A percentile compares a stretch with the other conserved stretches of the same genome.
Evolutionary conservation across 1,284 basidiomycete genomes (phyloP).

Genomic region (Pseudozyma thailandica): DNA sequence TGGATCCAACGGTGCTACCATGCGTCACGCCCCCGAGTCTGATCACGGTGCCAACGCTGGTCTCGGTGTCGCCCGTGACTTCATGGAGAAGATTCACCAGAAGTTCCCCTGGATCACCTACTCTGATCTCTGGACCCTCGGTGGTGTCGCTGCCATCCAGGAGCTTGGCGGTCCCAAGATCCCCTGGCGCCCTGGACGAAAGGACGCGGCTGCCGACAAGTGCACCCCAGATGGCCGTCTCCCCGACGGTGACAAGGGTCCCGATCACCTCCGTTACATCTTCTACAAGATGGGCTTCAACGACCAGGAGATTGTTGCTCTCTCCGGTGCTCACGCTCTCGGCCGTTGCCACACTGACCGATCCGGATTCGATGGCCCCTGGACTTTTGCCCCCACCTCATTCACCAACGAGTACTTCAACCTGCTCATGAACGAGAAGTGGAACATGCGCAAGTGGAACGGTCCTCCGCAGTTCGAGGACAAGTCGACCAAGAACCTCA

Average conservation of each 20-base stretch:
- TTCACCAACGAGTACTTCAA: conserved; percentile 91
- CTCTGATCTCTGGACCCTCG: conserved; percentile 69
- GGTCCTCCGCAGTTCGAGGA: conserved; percentile 95
- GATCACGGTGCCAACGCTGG: conserved; percentile 89
- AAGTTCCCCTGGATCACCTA: conserved; percentile 66
- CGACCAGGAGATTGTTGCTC: conserved; percentile 85
- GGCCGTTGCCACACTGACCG: conserved; percentile 85
- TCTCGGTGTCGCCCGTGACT: conserved; percentile 80
- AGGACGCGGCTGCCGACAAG: conserved; percentile 65
- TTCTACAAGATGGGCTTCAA: conserved; percentile 75
- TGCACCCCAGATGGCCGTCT: conserved; percentile 90
- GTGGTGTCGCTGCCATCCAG: conserved; percentile 75
- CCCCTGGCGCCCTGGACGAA: conserved; percentile 69
- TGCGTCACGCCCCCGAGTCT: conserved; percentile 70
- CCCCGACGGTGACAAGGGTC: conserved; percentile 86
- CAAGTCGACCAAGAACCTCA: conserved; percentile 84
- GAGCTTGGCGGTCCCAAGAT: conserved; percentile 69
- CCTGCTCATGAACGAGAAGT: conserved; percentile 85
- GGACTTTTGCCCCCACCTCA: conserved; percentile 74
- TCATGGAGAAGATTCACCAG: conserved; percentile 88
- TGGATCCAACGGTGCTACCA: conserved; percentile 72
- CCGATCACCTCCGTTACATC: conserved; percentile 82
- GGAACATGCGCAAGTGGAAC: conserved; percentile 81
- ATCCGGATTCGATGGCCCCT: conserved; percentile 67
- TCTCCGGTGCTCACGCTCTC: conserved; percentile 92